Percentiles rank a stretch among this genome's conserved stretches.
Evolutionary conservation across 345 rosid genomes (phyloP).

Genomic region (thale cress (Arabidopsis thaliana)): DNA sequence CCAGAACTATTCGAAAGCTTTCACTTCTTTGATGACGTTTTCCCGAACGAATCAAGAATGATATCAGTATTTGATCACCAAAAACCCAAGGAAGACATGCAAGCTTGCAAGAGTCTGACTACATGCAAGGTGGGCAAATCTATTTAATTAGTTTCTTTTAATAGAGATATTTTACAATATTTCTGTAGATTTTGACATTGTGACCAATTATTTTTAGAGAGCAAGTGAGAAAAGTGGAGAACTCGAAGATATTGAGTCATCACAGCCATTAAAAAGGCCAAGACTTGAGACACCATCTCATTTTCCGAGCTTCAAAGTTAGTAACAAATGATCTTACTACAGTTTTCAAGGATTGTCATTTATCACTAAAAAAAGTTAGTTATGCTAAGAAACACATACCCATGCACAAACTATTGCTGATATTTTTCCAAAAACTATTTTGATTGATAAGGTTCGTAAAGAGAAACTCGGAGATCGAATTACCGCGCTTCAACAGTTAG

Average conservation of each 20-base stretch:
- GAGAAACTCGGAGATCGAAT: conserved; percentile 97
- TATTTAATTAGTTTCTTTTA: not conserved
- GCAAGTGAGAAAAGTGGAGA: conserved; percentile 50
- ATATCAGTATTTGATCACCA: conserved; percentile 20
- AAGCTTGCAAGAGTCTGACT: conserved; percentile 8
- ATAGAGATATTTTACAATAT: not conserved
- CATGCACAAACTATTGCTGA: not conserved
- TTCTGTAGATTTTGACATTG: conserved; percentile 22
- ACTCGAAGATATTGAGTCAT: conserved; percentile 41
- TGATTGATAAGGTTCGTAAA: conserved; percentile 68
- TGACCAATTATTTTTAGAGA: conserved; percentile 44
- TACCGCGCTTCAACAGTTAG: conserved; percentile 95
- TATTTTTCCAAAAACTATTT: not conserved
- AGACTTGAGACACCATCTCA: conserved; percentile 75
- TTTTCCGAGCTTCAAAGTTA: conserved; percentile 84
- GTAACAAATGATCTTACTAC: not conserved
- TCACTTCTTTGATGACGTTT: conserved; percentile 36
- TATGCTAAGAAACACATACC: not conserved
- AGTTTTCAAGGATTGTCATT: not conserved
- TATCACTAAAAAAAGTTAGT: not conserved
- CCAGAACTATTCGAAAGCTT: conserved; percentile 34
- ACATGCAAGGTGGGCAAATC: conserved; percentile 29
- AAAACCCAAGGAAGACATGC: conserved; percentile 23
- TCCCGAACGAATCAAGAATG: conserved; percentile 27
- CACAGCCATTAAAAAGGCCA: conserved; percentile 56